Percentiles rank a stretch among this genome's conserved stretches.
Evolutionary conservation across 2,329 filamentous ascomycete genomes (phyloP).

Genomic region (Phyllosticta citribraziliensis): DNA sequence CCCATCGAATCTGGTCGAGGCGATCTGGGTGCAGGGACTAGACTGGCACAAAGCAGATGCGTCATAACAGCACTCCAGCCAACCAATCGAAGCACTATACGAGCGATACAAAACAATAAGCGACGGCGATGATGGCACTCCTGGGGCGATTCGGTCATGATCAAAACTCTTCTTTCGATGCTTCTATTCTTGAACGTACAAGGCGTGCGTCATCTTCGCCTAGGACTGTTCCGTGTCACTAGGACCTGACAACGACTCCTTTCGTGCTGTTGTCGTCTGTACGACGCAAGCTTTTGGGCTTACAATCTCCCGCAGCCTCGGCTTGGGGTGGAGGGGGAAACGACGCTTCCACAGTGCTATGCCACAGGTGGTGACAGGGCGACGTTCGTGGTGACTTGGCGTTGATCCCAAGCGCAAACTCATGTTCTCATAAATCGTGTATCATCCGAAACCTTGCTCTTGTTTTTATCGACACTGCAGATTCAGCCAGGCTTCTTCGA

Average conservation of each 20-base stretch:
- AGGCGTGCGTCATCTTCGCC: neutral
- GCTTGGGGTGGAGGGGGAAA: neutral
- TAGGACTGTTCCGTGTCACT: neutral
- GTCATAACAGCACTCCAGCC: neutral
- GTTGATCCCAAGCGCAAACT: neutral
- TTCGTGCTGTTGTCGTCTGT: neutral
- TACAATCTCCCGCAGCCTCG: neutral
- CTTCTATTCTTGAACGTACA: neutral
- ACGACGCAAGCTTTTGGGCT: neutral
- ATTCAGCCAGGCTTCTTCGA: conserved; percentile 24
- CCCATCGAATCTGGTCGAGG: neutral
- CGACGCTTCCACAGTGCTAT: neutral
- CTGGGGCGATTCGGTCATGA: neutral
- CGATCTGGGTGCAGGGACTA: neutral
- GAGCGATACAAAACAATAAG: neutral
- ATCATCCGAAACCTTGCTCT: neutral
- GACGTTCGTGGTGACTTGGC: neutral
- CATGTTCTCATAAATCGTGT: conserved; percentile 1
- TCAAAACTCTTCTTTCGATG: neutral
- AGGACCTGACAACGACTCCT: neutral
- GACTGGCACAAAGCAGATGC: neutral
- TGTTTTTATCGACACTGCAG: neutral
- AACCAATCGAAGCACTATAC: neutral
- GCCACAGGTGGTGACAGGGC: neutral
- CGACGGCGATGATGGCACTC: neutral